Evolutionary conservation across 768 basidiomycete genomes (phyloP).

Genomic region (Neoboletus magnificus): DNA sequence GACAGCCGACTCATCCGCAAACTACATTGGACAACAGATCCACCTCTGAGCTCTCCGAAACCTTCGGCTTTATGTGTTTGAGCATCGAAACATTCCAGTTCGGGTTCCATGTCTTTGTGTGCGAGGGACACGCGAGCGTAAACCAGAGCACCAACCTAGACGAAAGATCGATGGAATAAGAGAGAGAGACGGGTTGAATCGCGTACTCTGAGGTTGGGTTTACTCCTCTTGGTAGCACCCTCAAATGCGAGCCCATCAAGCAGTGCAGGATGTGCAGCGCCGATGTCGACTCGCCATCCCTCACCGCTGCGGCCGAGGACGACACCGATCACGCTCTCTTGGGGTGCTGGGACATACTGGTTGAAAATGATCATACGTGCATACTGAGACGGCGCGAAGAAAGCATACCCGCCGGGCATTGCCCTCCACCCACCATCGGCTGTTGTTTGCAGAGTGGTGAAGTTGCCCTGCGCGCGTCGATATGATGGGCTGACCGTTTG

Average conservation of each 20-base stretch:
- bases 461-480: slow-evolving; percentile 71
- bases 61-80: slow-evolving; percentile 90
- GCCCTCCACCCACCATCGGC: slow-evolving; percentile 86
- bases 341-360: slow-evolving; percentile 87
- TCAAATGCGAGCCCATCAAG: slow-evolving; percentile 94
- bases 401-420: slow-evolving; percentile 75
- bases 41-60: slow-evolving; percentile 90
- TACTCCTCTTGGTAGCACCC: slow-evolving; percentile 91
- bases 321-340: slow-evolving; percentile 86
- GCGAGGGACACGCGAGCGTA: slow-evolving; percentile 93
- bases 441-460: slow-evolving; percentile 65
- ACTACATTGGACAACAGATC: slow-evolving; percentile 79
- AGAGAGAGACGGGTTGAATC: background rate
- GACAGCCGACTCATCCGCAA: slow-evolving; percentile 87
- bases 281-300: slow-evolving; percentile 92
- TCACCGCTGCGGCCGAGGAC: slow-evolving; percentile 81
- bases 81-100: slow-evolving; percentile 94
- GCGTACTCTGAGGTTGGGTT: slow-evolving; percentile 85
- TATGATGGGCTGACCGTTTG: slow-evolving; percentile 30
- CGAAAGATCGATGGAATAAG: slow-evolving; percentile 3
- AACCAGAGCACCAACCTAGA: slow-evolving; percentile 82
- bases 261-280: slow-evolving; percentile 78
- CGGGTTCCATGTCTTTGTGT: slow-evolving; percentile 97
- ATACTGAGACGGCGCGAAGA: background rate
- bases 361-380: slow-evolving; percentile 1